These are phyloP conservation scores for Paracoccidioides lutzii DNA, from an alignment of 2,329 filamentous ascomycete species.

Conservation along the genomic window DNA sequence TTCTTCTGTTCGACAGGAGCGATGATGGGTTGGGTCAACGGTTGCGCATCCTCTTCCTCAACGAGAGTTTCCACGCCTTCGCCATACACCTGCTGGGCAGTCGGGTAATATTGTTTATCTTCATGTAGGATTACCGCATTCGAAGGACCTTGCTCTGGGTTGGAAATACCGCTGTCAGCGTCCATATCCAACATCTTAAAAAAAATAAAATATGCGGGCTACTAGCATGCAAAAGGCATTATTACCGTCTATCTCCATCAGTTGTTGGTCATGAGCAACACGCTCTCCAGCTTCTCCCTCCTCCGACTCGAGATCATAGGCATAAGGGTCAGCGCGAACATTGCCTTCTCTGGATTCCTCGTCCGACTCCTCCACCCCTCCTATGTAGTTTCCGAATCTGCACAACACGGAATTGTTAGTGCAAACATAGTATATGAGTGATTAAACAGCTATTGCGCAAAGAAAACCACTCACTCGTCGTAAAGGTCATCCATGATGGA, in stretches of 20 bases:
- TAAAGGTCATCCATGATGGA: conserved; percentile 82
- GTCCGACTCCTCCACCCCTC: conserved; percentile 79
- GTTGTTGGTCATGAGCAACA: conserved; percentile 57
- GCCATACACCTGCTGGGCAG: conserved; percentile 91
- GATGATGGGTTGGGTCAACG: conserved; percentile 82
- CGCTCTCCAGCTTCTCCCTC: conserved; percentile 50
- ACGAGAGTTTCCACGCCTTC: conserved; percentile 89
- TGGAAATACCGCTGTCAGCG: conserved; percentile 15
- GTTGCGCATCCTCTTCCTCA: conserved; percentile 93
- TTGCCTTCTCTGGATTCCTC: conserved; percentile 68
- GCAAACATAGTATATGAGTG: conserved; percentile 1
- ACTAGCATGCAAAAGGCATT: neutral
- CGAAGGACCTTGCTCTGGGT: conserved; percentile 63
- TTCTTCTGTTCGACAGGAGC: conserved; percentile 89
- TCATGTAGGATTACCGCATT: conserved; percentile 97
- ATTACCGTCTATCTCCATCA: conserved; percentile 83
- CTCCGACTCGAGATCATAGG: conserved; percentile 56
- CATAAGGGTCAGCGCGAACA: conserved; percentile 67
- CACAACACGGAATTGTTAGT: conserved; percentile 15
- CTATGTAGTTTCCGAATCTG: conserved; percentile 97
- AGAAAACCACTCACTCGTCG: conserved; percentile 57
- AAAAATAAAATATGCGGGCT: neutral
- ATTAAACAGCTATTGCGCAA: neutral
- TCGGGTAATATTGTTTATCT: conserved; percentile 98
- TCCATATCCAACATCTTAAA: neutral